Base-by-base conservation (phyloP, 2,329 filamentous ascomycete species). In the Fusarium sarcochroum region DNA sequence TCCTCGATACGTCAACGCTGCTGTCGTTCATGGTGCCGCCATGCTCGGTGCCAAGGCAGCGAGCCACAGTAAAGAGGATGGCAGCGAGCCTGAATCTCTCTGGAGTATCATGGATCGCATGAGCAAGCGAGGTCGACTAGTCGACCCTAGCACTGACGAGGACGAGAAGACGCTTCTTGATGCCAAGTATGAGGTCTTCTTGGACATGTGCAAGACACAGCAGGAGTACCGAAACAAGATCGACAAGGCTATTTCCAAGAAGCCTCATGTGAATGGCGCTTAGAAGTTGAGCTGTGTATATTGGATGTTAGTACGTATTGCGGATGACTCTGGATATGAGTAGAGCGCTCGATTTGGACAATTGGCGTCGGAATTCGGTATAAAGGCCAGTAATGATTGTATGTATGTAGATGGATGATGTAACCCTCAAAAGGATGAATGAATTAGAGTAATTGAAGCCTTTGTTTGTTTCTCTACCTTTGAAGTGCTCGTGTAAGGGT, bases 21-120 rank as follows among this genome's bases (percentile, higher is more conserved):
- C 96, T 7, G 96, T 99, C 8, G 95, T 97, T 25, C 94, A 98
- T 76, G 96, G 96, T n/a, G 96, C 96, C 9, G 96, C 96, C 58
- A 99, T 99, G 95, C 86, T 99, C 23, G 96, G 96, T 38, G 96
- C 94, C 60, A 98, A 98, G 81, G 96, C 96, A n/a, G 96, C 95
- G 8, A 96, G 91, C 73, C 91, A 91, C 32, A 90, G 92, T 75
- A 85, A 86, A 38, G 86, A 92, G 11, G 77, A 77, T 11, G 78
- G 76, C 30, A 93, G 93, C 44, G 90, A 91, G 74, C 94, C 92
- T 1, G 94, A 98, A 82, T 88, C 91, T 40, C 83, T 99, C 65
- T 99, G 96, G 96, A 88, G 90, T 72, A 98, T 99, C 77, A 99
- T 99, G 96, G 93, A 97, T 79, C 89, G 94, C 58, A 96, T 98